Evolutionary conservation across 768 basidiomycete genomes (phyloP), one percentile per base, ranked within the genome.

Genomic region (Lyophyllum semitale): DNA sequence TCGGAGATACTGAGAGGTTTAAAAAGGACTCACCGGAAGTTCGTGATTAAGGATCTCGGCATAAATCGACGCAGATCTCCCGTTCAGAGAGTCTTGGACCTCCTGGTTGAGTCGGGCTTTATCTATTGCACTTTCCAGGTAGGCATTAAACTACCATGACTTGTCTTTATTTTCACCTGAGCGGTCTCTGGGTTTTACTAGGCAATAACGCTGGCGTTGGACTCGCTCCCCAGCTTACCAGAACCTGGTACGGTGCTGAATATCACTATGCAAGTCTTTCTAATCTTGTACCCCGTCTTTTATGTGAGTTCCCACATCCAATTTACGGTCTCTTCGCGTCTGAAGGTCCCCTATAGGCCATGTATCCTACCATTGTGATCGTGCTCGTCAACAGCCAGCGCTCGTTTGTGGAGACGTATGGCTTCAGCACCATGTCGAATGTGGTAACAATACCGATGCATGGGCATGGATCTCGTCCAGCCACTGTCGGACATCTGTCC

Each of bases 351-450:
- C 5, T 29, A 2, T 32, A 57, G 56, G 56, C 56, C 13, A 57
- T 57, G 56, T 57, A 57, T 22, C 56, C 56, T 3, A 52, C 51
- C 29, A 41, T 57, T n/a, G 42, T 57, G 20, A 37, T 57, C 15
- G 37, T 57, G 22, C 40, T 57, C 18, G 51, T 57, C 27, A 57
- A 57, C 45, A 42, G 15, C 40, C 56, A 53, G 18, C 50, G 45
- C 26, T 57, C 56, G 12, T 41, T 57, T 18, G 23, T 42, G 5
- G 56, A 53, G 11, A 42, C 38, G 2, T 51, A 30, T 22, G 51
- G 37, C 22, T 49, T 53, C 42, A 40, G 20, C 30, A 12, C 29
- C 30, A 20, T 15, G 18, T n/a, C 1, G 15, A 27, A 11, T 7
- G 18, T n/a, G n/a, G 12, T 9, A 2, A 32, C 4, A 6, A 29